Evolutionary conservation across 768 basidiomycete species (phyloP).

Genomic region (Suillus subalutaceus): DNA sequence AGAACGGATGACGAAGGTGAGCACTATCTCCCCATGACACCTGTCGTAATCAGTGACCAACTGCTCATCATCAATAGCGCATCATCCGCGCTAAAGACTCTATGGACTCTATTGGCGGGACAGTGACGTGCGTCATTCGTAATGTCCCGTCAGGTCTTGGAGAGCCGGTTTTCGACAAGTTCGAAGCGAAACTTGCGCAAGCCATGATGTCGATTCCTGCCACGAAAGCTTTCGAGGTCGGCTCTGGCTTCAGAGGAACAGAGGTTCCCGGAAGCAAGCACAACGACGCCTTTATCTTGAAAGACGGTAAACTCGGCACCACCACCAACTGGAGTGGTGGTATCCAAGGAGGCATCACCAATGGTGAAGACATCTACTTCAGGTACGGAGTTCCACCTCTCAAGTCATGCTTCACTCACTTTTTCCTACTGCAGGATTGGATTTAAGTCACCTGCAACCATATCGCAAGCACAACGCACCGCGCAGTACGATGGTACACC

Average conservation of each 20-base stretch:
- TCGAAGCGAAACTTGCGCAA: conserved; percentile 93
- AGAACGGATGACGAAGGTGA: conserved; percentile 86
- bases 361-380: conserved; percentile 98
- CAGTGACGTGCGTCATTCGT: conserved; percentile 94
- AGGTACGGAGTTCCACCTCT: conserved; percentile 50
- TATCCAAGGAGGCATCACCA: conserved; percentile 96
- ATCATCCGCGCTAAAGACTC: conserved; percentile 92
- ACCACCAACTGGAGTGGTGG: conserved; percentile 96
- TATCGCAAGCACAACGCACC: conserved; percentile 88
- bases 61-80: conserved; percentile 51
- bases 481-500: conserved; percentile 92
- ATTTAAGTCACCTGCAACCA: conserved; percentile 99
- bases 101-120: conserved; percentile 96
- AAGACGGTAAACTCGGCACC: conserved; percentile 79
- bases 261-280: conserved; percentile 92
- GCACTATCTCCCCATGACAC: conserved; percentile 16
- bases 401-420: conserved; percentile 13
- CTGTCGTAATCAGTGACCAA: conserved; percentile 39
- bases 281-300: conserved; percentile 84
- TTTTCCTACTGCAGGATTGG: conserved; percentile 64
- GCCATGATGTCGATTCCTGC: conserved; percentile 99
- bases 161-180: conserved; percentile 98
- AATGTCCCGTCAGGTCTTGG: conserved; percentile 89
- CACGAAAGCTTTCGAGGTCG: conserved; percentile 97
- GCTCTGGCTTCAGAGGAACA: conserved; percentile 94